Base-by-base conservation (phyloP, 2,329 filamentous ascomycete species). In the Aureobasidium sp. region DNA sequence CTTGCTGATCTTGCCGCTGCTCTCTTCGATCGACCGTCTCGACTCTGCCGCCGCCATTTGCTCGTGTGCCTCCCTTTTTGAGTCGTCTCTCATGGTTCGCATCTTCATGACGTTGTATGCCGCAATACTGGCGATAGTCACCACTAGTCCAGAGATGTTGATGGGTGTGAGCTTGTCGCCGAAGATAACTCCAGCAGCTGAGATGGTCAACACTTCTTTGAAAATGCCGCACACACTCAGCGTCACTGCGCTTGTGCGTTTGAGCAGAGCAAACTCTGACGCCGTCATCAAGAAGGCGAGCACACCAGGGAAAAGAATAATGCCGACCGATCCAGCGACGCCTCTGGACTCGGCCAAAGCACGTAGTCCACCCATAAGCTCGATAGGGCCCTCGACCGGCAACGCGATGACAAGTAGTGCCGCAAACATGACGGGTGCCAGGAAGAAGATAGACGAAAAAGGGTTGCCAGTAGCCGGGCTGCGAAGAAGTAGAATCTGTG, bases 231-330 rank as follows among this genome's bases (percentile, higher is more conserved):
- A 96, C 67, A 99, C 97, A 57, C 89, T 95, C 49, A 99, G 81
- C 0, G 94, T 97, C 57, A 99, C 94, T 59, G 99, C 94, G 1
- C 90, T 95, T 0, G 93, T 97, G 51, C 94, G 90, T 78, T 97
- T 89, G 67, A 99, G 83, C 64, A 99, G 83, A 59, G 94, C 93
- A 73, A 97, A 99, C 75, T 99, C 94, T 59, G 90, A 92, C 0
- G 91, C 86, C 21, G 95, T 97, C 94, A 99, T 99, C 65, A 91
- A 83, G 73, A 99, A 99, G 2, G 94, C 94, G 58, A 99, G 87
- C 39, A 85, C 81, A 21, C 94, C 94, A 0, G 94, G 94, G 75
- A 97, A 97, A 3, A 99, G 75, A 7, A 99, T 79, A 62, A 97
- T 87, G 27, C 86, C 73, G 0, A 89, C 81, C 0, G 89, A 85